Conservation (phyloP, 2,329 filamentous ascomycete genomes). For the Byssochlamys sp. region DNA sequence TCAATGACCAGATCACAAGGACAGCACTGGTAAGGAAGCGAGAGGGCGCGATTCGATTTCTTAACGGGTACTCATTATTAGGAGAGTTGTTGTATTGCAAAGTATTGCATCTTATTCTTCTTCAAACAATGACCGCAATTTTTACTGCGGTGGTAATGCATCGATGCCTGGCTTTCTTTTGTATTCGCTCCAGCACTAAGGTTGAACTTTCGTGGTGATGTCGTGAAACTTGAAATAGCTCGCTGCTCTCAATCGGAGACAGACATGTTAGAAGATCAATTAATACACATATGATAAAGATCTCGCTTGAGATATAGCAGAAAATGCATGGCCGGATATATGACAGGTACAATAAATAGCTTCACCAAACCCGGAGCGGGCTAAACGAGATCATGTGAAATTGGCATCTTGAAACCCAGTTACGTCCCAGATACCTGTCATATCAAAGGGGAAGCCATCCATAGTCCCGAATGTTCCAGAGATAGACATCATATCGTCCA, state of each 20-base stretch:
- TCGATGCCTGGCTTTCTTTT: no score
- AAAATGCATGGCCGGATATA: background rate
- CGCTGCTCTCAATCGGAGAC: background rate
- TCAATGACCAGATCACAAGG: background rate
- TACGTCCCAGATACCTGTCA: conserved; percentile 39
- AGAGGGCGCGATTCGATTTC: no score
- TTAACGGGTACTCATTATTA: no score
- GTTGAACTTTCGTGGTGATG: background rate
- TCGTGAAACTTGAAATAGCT: background rate
- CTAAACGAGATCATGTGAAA: conserved; percentile 9
- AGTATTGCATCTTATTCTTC: no score
- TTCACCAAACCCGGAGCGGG: background rate
- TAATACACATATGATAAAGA: background rate
- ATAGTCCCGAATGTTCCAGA: conserved; percentile 37
- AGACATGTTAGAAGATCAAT: background rate
- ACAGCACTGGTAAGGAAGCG: background rate
- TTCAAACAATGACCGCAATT: no score
- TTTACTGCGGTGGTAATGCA: no score
- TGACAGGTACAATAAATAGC: background rate
- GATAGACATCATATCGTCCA: conserved; percentile 40
- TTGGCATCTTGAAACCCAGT: conserved; percentile 34
- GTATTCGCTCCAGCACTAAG: background rate
- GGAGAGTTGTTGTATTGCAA: no score
- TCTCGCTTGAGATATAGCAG: background rate
- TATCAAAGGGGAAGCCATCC: conserved; percentile 38